Base-by-base conservation (phyloP, 1,139 yeast genomes). In the Arxiozyma heterogenica region DNA sequence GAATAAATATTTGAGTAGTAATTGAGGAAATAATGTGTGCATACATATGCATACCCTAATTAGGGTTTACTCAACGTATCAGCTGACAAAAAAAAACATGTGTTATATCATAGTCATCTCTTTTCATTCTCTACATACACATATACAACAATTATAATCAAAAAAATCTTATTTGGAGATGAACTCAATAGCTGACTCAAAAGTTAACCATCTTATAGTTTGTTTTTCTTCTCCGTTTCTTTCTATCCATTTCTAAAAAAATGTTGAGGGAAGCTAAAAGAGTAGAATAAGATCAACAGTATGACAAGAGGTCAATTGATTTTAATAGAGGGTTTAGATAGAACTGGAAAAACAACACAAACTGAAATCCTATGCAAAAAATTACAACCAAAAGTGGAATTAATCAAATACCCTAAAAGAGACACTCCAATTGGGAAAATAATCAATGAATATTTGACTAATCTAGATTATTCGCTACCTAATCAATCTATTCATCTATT, bases 321-420 rank as follows among this genome's bases (percentile, higher is more conserved):
- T 27, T 78, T 89, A 7, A 77, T 94, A 5, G 99, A 94, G 70
- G 99, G 99, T 0, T 79, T 93, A 1, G 99, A 94, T 66, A 74
- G 98, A 52, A 85, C 98, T 0, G 99, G 99, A 0, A 94, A 94
- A 67, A 82, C 96, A 1, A 90, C 98, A 0, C 98, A 94, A 68
- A 84, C 93, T 3, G 72, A 71, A 3, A 62, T 71, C 5, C 71
- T 88, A 4, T 64, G 73, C 1, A 65, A 71, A 3, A 64, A 63
- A 18, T 70, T 88, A 11, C 56, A 58, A 2, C 57, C 61, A 1
- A 55, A 72, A 18, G 79, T 79, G 2, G 73, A 73, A 54, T 70
- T 86, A 49, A 62, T 86, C 58, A 89, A 88, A 67, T 93, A 91
- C 61, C 98, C 98, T 18, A 94, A 90, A 55, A 76, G 98, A 55